Conservation (phyloP, 768 basidiomycete species). For the Lactarius sanguifluus region DNA sequence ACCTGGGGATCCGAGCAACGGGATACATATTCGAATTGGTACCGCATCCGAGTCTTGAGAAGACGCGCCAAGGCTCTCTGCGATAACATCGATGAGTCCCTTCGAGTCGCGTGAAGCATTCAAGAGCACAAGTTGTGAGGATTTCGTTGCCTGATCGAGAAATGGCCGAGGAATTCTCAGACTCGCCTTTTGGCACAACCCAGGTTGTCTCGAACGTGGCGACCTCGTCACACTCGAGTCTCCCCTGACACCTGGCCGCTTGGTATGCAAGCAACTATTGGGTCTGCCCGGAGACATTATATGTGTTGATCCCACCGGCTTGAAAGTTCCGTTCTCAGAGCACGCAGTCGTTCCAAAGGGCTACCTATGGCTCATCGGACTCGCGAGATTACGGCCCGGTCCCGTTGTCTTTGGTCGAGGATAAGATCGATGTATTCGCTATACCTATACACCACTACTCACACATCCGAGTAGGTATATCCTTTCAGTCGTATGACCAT, state of each 20-base stretch:
- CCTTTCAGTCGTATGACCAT: conserved; percentile 31
- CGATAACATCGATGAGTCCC: conserved; percentile 12
- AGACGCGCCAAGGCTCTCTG: conserved; percentile 27
- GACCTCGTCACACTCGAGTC: conserved; percentile 74
- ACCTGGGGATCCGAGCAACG: conserved; percentile 39
- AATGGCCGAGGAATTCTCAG: conserved; percentile 53
- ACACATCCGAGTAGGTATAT: conserved; percentile 32
- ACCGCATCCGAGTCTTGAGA: conserved; percentile 8
- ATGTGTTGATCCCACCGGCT: conserved; percentile 83
- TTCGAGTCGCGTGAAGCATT: conserved; percentile 12
- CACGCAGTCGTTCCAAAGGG: conserved; percentile 81
- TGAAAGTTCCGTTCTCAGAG: conserved; percentile 59
- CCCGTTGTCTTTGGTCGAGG: conserved; percentile 71
- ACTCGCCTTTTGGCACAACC: conserved; percentile 52
- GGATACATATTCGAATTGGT: conserved; percentile 28
- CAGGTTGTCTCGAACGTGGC: conserved; percentile 59
- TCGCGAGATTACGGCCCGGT: conserved; percentile 94
- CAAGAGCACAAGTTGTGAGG: conserved; percentile 20
- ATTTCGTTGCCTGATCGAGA: conserved; percentile 37
- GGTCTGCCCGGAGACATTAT: conserved; percentile 88
- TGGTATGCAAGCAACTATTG: conserved; percentile 86
- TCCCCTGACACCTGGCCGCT: conserved; percentile 61
- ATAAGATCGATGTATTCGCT: conserved; percentile 42
- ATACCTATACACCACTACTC: conserved; percentile 5
- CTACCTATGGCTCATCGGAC: conserved; percentile 90